A percentile compares a stretch with the other conserved stretches of the same genome.
These are phyloP conservation scores for Aspergillus olivimuriae DNA, from an alignment of 495 filamentous ascomycete genomes.

Conservation along the genomic window DNA sequence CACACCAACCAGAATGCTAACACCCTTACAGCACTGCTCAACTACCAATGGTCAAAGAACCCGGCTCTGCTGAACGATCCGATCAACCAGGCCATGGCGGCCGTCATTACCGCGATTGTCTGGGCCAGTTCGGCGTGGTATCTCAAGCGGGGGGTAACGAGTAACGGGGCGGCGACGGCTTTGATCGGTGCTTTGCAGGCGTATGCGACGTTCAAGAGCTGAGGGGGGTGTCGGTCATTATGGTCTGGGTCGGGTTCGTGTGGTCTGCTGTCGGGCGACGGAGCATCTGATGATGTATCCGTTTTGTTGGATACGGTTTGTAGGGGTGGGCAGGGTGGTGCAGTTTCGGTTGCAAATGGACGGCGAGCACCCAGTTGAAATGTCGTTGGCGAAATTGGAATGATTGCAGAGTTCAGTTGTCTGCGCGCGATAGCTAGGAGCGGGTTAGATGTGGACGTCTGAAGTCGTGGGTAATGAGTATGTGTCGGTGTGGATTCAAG, in stretches of 20 bases:
- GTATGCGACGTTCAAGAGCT: slow-evolving; percentile 15
- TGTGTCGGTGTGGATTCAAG: no score
- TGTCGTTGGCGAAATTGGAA: no score
- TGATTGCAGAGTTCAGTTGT: no score
- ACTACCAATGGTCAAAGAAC: slow-evolving; percentile 21
- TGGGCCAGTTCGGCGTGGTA: slow-evolving; percentile 26
- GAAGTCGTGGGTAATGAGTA: no score
- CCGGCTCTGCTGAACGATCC: slow-evolving; percentile 18
- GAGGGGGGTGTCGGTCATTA: neutral
- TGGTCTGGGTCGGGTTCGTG: no score
- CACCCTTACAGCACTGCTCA: slow-evolving; percentile 16
- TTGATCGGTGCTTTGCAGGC: slow-evolving; percentile 20
- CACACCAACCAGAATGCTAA: no score
- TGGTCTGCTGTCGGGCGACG: neutral
- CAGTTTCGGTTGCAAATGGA: no score
- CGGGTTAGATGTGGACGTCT: no score
- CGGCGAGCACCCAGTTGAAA: no score
- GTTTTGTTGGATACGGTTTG: neutral
- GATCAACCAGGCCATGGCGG: slow-evolving; percentile 20
- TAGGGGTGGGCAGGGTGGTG: neutral
- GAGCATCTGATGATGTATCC: neutral
- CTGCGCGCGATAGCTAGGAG: no score
- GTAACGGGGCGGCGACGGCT: slow-evolving; percentile 13
- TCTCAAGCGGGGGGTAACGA: slow-evolving; percentile 12
- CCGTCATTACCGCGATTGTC: slow-evolving; percentile 15